Base-by-base conservation (phyloP, 495 filamentous ascomycete genomes). In the Cercophora newfieldiana region DNA sequence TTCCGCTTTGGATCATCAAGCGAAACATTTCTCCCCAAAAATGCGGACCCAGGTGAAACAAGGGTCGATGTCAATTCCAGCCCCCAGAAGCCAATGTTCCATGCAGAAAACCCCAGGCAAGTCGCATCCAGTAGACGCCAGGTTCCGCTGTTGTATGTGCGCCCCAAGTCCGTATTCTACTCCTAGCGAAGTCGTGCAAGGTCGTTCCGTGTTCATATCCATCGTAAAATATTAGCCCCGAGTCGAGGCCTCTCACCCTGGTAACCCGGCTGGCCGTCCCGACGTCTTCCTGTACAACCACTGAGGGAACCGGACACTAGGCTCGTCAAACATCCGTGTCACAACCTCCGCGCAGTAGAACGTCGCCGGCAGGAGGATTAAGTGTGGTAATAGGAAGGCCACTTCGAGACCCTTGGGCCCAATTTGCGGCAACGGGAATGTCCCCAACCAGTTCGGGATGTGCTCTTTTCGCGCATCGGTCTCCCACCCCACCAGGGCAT, bases 331-430 rank as follows among this genome's bases (percentile, higher is more conserved):
- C 30, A 80, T 29, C 68, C 75, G 80, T 8, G 86, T 88, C 21
- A 82, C 77, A 3, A 88, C 44, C 64, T 87, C 86, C 18, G 85
- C 84, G n/a, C 80, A 28, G 75, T 82, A 88, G 0, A 89, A 69
- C 0, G 85, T 89, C 21, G 86, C 54, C 1, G 86, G 85, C 57
- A 88, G 68, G 3, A 88, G 61, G 31, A 89, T 75, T 33, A 88
- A 28, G 49, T 89, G 82, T 12, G 84, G 80, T 18, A 75, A 53
- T 24, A 86, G 74, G 68, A 86, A 88, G 18, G 74, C 79, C 18
- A 82, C 18, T 68, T 89, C 86, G 29, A 88, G 66, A 0, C 86
- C 85, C 53, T 87, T 64, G 2, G 83, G 83, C 0, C 86, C 85
- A 31, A 69, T 72, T 57, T 71, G 81, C 16, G 83, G 76, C 48